These are phyloP conservation scores for Atkinsonella texensis DNA, from an alignment of 2,329 filamentous ascomycete species.

Conservation along the genomic window DNA sequence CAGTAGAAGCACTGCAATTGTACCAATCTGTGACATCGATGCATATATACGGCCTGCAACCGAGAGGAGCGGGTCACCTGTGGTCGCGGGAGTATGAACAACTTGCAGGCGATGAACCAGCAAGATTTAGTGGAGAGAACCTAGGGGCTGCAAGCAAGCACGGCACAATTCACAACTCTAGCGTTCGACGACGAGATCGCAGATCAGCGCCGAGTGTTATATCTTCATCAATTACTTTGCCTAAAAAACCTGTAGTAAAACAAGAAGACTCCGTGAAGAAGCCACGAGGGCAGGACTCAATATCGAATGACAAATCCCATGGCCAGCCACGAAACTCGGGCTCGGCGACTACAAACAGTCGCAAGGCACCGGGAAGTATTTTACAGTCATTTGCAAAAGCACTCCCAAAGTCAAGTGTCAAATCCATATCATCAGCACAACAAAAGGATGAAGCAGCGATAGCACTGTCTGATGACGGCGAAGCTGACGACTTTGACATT, in stretches of 20 bases:
- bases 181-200: slow-evolving; percentile 3
- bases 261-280: slow-evolving; percentile 17
- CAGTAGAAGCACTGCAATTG: slow-evolving; percentile 48
- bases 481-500: slow-evolving; percentile 26
- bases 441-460: slow-evolving; percentile 19
- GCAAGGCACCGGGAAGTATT: slow-evolving; percentile 48
- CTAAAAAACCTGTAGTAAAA: not conserved
- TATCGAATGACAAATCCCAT: slow-evolving; percentile 14
- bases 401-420: slow-evolving; percentile 22
- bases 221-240: not conserved
- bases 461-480: slow-evolving; percentile 27
- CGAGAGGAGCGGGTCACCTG: not conserved
- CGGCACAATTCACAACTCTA: slow-evolving; percentile 4
- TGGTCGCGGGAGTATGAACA: not conserved
- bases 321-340: not conserved
- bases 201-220: not conserved
- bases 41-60: slow-evolving; percentile 67
- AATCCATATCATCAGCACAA: slow-evolving; percentile 33
- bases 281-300: slow-evolving; percentile 13
- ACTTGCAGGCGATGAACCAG: not conserved
- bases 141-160: not conserved
- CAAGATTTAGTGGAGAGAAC: not conserved
- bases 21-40: slow-evolving; percentile 68
- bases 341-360: slow-evolving; percentile 31
- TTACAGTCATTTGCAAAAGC: slow-evolving; percentile 71